phyloP scores from a whole-genome alignment of 129 eudicot genomes.

The Tagetes erecta region DNA sequence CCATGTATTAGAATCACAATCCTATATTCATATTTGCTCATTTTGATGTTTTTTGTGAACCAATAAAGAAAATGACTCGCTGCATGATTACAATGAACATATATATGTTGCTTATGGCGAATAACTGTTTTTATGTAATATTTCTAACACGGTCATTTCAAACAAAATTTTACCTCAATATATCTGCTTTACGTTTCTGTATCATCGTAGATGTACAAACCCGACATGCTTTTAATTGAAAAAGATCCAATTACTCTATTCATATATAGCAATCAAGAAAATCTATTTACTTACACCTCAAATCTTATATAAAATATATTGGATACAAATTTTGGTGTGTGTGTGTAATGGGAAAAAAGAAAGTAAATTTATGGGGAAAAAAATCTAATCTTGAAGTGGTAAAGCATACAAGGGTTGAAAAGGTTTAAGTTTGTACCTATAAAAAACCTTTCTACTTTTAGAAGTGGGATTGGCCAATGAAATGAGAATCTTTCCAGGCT shows the following conservation, averaged over 20 bases:
- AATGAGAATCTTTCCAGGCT: conserved; percentile 75
- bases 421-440: conserved; percentile 62
- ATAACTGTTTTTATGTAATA: no score
- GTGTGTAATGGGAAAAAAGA: conserved; percentile 1
- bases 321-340: background rate
- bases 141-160: background rate
- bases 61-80: background rate
- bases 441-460: conserved; percentile 58
- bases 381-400: conserved; percentile 24
- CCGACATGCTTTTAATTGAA: background rate
- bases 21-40: background rate
- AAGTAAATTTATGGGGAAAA: background rate
- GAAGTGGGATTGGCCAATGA: conserved; percentile 52
- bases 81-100: background rate
- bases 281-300: background rate
- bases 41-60: background rate
- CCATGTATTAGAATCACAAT: no score
- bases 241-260: conserved; percentile 8
- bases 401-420: conserved; percentile 41
- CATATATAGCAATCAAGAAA: background rate
- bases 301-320: background rate
- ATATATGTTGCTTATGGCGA: background rate
- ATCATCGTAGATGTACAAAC: background rate
- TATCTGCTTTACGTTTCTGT: background rate
- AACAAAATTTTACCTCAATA: background rate